These are phyloP conservation scores for Backusella liffmaniae DNA, from an alignment of 192 early-diverging fungal genomes.

Conservation along the genomic window DNA sequence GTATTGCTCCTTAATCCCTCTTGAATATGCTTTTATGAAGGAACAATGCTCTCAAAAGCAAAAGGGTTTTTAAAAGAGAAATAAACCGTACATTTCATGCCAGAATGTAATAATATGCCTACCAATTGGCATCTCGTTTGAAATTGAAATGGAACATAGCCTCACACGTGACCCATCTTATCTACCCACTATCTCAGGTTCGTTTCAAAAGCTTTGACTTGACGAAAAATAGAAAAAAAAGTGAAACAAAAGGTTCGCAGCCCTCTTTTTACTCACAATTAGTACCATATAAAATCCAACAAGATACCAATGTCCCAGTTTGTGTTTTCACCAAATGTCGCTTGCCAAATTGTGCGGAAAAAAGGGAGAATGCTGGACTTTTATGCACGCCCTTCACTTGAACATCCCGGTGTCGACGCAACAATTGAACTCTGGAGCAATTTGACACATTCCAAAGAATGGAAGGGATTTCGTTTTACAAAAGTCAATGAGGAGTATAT, in stretches of 20 bases:
- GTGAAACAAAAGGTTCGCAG: background rate
- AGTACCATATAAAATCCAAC: background rate
- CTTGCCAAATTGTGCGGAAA: background rate
- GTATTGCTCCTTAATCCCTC: too few species aligned
- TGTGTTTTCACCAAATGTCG: background rate
- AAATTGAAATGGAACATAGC: background rate
- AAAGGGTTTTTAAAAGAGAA: background rate
- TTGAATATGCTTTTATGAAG: background rate
- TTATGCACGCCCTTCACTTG: background rate
- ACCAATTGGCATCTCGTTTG: too few species aligned
- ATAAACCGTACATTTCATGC: too few species aligned
- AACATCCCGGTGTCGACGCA: background rate
- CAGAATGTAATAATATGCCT: too few species aligned
- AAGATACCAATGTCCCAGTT: background rate
- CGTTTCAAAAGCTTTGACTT: background rate
- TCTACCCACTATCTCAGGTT: background rate
- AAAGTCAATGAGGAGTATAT: background rate
- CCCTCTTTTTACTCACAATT: background rate
- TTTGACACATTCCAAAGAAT: background rate
- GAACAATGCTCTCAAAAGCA: background rate
- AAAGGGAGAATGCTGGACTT: background rate
- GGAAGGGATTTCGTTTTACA: background rate
- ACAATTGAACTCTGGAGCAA: constrained; percentile 7
- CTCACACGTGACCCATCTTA: background rate
- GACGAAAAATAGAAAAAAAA: background rate